A percentile compares a stretch with the other conserved stretches of the same genome.
These are phyloP conservation scores for Irpex sp. DNA, from an alignment of 1,284 basidiomycete genomes.

Conservation along the genomic window DNA sequence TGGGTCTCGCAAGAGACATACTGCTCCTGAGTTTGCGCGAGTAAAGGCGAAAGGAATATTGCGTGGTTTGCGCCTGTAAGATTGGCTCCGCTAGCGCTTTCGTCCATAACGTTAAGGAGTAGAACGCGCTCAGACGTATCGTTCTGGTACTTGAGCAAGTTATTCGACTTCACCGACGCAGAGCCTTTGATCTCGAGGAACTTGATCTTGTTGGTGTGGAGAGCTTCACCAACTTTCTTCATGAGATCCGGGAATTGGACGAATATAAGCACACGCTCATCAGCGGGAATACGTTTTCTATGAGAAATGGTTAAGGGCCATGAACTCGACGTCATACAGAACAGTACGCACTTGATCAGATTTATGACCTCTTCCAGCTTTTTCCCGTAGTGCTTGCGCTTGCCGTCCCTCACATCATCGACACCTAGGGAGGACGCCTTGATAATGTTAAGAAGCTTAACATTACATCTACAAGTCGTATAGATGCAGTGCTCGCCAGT, in stretches of 20 bases:
- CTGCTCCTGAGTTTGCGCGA: conserved; percentile 74
- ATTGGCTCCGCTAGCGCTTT: conserved; percentile 91
- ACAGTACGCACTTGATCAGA: conserved; percentile 67
- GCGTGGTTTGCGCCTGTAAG: conserved; percentile 93
- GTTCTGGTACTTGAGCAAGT: conserved; percentile 82
- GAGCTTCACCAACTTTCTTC: conserved; percentile 84
- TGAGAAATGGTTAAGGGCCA: background rate
- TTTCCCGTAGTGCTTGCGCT: conserved; percentile 81
- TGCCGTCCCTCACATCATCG: conserved; percentile 73
- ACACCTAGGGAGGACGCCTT: conserved; percentile 79
- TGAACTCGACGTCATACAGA: background rate
- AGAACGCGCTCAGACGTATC: conserved; percentile 75
- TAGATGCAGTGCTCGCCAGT: conserved; percentile 82
- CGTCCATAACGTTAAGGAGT: conserved; percentile 89
- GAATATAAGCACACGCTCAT: conserved; percentile 87
- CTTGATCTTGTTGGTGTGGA: conserved; percentile 67
- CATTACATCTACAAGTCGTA: conserved; percentile 53
- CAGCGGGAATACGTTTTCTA: conserved; percentile 65
- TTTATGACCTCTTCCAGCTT: conserved; percentile 86
- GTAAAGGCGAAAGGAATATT: conserved; percentile 89
- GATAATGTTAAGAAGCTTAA: conserved; percentile 76
- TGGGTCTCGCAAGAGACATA: conserved; percentile 89
- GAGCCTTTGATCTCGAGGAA: conserved; percentile 84
- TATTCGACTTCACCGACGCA: conserved; percentile 75
- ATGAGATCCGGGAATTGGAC: conserved; percentile 93